phyloP scores from a whole-genome alignment of 495 filamentous ascomycete species.

The Terfezia claveryi region DNA sequence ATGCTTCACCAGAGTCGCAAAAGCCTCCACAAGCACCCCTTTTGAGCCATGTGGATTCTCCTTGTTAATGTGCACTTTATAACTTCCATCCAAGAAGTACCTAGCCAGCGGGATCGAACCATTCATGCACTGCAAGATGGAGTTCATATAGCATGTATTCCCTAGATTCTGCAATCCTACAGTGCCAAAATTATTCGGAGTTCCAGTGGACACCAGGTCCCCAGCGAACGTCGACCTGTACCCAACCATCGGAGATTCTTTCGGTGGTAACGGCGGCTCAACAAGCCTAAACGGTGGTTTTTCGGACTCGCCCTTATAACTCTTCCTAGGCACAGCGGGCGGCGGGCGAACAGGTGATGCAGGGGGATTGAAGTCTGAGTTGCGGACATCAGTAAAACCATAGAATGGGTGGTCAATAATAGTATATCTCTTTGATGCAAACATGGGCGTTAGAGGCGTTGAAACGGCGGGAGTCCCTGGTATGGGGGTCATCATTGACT shows the following conservation, averaged over 20 bases:
- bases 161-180: constrained; percentile 66
- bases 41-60: constrained; percentile 47
- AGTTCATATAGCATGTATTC: constrained; percentile 80
- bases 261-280: no score
- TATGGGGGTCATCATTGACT: constrained; percentile 22
- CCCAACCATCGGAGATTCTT: no score
- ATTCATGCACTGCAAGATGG: constrained; percentile 60
- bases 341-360: constrained; percentile 43
- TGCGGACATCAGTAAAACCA: constrained; percentile 14
- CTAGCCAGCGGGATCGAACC: constrained; percentile 48
- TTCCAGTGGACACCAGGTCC: no score
- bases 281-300: constrained; percentile 12
- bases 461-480: constrained; percentile 22
- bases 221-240: no score
- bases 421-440: constrained; percentile 9
- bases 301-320: constrained; percentile 74
- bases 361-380: constrained; percentile 22
- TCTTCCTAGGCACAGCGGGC: constrained; percentile 62
- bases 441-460: not conserved
- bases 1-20: constrained; percentile 51
- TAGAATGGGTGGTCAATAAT: constrained; percentile 19
- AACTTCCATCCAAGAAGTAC: constrained; percentile 39
- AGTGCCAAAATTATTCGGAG: constrained; percentile 7
- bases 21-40: constrained; percentile 55
- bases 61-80: constrained; percentile 26